These are phyloP conservation scores for Populus hybrid DNA, from an alignment of 441 rosid species.

Conservation along the genomic window DNA sequence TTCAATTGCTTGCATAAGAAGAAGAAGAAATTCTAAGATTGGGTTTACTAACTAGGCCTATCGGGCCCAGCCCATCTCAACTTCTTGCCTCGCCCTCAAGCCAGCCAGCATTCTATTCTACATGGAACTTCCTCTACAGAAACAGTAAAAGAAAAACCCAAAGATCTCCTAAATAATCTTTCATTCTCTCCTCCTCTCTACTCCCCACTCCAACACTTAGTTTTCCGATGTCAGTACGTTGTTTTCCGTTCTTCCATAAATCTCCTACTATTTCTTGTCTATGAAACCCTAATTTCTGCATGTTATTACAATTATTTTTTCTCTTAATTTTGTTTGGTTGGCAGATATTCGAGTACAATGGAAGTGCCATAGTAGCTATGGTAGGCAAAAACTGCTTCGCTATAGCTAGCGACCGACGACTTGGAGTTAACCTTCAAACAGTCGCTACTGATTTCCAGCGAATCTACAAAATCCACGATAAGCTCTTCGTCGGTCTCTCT, in stretches of 20 bases:
- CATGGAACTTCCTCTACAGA: background rate
- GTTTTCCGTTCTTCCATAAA: background rate
- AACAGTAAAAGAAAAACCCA: background rate
- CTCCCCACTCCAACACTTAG: background rate
- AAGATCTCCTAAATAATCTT: background rate
- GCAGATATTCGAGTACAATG: slow-evolving; percentile 96
- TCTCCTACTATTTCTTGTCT: background rate
- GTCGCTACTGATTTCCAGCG: slow-evolving; percentile 54
- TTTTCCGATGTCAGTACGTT: slow-evolving; percentile 45
- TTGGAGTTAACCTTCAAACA: too few relatives aligned
- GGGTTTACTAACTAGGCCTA: too few relatives aligned
- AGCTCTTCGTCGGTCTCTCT: slow-evolving; percentile 75
- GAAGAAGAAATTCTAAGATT: too few relatives aligned
- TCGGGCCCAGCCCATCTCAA: too few relatives aligned
- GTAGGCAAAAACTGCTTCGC: slow-evolving; percentile 97
- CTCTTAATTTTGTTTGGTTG: background rate
- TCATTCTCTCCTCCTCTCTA: background rate
- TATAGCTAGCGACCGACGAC: slow-evolving; percentile 57
- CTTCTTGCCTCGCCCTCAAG: too few relatives aligned
- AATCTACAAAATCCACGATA: slow-evolving; percentile 76
- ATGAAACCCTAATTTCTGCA: background rate
- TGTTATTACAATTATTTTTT: background rate
- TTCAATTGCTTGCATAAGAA: too few relatives aligned
- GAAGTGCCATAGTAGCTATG: slow-evolving; percentile 95
- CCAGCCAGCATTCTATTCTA: too few relatives aligned